Evolutionary conservation across 1,139 yeast genomes (phyloP), one percentile per base, ranked within the genome.

Genomic region (Candida sojae): DNA sequence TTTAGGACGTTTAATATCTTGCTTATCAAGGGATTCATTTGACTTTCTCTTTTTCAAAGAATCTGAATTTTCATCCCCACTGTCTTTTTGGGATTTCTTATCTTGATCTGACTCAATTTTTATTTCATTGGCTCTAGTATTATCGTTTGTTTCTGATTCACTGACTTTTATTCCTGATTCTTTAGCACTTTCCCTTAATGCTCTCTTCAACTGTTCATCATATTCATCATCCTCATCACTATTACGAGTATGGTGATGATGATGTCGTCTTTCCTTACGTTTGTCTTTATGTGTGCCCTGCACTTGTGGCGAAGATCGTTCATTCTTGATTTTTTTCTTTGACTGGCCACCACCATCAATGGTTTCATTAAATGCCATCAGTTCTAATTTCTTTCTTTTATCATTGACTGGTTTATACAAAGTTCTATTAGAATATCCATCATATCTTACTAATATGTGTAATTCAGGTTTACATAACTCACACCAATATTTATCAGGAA

Each of bases 401-500:
- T 74, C 80, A 57, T 72, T 73, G 37, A 70, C 76, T 5, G 82
- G 81, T 51, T 68, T 71, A 58, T 80, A 81, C 51, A 76, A 66
- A n/a, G 83, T 76, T 35, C 53, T 35, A 39, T 45, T 48, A 13
- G 43, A 46, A 26, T 39, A 45, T 6, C 58, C 58, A 47, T 67
- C 60, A 36, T 71, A 78, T 42, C 61, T 59, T 21, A 75, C 61
- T 45, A 82, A 67, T 26, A 80, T 69, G 63, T 92, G 98, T 39
- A 86, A 70, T 41, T 87, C 92, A 0, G 97, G 96, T 55, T 85
- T 82, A 70, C 98, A 93, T 58, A 73, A 68, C 63, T 93, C 99
- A 73, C 98, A 92, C 88, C 90, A 89, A 67, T 92, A 92, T 64
- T 88, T 88, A 51, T 91, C 97, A 1, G 97, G 97, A 0, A 90